phyloP scores from a whole-genome alignment of 192 early-diverging fungal genomes.

The Nowakowskiella sp. region DNA sequence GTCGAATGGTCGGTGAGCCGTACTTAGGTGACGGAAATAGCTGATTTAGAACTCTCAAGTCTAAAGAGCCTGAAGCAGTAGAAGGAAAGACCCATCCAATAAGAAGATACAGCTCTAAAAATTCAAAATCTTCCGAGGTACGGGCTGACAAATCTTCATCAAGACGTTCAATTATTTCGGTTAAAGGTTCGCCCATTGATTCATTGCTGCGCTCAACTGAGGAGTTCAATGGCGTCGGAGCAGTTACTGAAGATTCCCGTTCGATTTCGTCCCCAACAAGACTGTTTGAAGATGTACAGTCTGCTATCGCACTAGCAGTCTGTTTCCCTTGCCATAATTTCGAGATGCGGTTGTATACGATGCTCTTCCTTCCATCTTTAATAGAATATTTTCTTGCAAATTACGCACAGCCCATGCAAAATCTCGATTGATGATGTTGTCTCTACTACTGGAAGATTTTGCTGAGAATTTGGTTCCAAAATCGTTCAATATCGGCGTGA shows the following conservation, averaged over 20 bases:
- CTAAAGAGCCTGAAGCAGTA: not conserved
- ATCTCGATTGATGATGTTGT: slow-evolving; percentile 29
- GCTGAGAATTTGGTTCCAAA: slow-evolving; percentile 13
- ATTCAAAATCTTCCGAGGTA: slow-evolving; percentile 26
- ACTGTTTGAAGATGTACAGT: too few species aligned
- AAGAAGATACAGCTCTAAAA: slow-evolving; percentile 34
- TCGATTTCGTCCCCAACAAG: too few species aligned
- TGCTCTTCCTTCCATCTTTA: slow-evolving; percentile 17
- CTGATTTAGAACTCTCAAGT: not conserved
- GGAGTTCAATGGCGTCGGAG: too few species aligned
- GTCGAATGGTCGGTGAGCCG: not conserved
- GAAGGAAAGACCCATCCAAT: slow-evolving; percentile 29
- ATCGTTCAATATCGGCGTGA: slow-evolving; percentile 18
- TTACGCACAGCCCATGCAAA: slow-evolving; percentile 25
- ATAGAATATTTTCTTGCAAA: slow-evolving; percentile 21
- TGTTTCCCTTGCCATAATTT: slow-evolving; percentile 11
- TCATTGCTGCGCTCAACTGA: too few species aligned
- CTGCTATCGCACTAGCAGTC: too few species aligned
- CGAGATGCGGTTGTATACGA: not conserved
- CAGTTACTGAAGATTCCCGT: too few species aligned
- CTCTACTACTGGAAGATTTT: not conserved
- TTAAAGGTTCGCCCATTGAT: too few species aligned
- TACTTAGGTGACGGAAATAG: not conserved
- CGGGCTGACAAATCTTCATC: slow-evolving; percentile 25
- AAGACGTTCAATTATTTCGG: too few species aligned